Evolutionary conservation across 495 filamentous ascomycete genomes (phyloP), one percentile per base, ranked within the genome.

Genomic region (Aspergillus funiculosus): DNA sequence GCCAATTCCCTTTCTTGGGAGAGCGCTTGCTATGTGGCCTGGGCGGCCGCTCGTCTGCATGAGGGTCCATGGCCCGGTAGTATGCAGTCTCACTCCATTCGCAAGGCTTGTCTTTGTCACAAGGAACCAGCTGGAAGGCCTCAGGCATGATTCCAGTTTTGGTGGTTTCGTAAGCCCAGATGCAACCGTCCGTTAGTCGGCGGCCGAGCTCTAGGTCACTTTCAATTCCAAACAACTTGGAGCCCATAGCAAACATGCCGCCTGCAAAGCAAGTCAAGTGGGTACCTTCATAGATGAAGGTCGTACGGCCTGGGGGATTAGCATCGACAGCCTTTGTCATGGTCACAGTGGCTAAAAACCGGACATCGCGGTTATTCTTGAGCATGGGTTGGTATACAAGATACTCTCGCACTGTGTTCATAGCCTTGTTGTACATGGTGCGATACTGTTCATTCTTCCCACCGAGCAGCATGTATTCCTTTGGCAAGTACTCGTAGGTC

Each of bases 401-500:
- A 54, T 84, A 71, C 39, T 91, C 77, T 45, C 82, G 86, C 28
- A 82, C 78, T 1, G 79, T 76, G 5, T 87, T 78, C 39, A 81
- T 78, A 18, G 81, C 77, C 41, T 76, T 81, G 40, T 82, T 73
- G 60, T 96, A 94, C 83, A 97, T 83, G 10, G 68, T 73, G 42
- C 74, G 75, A 61, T 98, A 98, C 61, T 94, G 87, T 3, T 82
- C 75, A 42, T 81, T 83, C 19, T 81, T 66, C 8, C 91, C 94
- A 43, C 92, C 94, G 10, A 97, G 77, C 18, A 98, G 78, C 52
- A 76, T 62, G 29, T 71, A 69, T 49, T 74, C 79, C 59, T 98
- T 98, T 18, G 94, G 85, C 39, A 98, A 75, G 61, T 98, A 98
- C 60, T 98, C 92, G 61, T 96, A 97, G 1, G 87, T 81, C 11